phyloP scores from a whole-genome alignment of 2,329 filamentous ascomycete genomes.

The Nothophaeocryptopus gaeumannii region DNA sequence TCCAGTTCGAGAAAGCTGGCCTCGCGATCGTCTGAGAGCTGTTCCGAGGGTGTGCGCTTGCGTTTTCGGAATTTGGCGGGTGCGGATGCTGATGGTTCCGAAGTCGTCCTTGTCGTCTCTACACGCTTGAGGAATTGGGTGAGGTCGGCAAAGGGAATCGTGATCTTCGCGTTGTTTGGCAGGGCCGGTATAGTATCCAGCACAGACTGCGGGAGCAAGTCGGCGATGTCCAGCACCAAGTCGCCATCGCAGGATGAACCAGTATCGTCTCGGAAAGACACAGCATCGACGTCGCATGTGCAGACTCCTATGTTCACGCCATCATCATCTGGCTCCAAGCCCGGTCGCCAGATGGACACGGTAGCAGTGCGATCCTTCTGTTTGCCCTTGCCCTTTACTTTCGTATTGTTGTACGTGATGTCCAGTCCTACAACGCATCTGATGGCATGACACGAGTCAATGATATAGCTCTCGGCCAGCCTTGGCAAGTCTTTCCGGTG shows the following conservation, averaged over 20 bases:
- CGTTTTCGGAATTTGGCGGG: constrained; percentile 18
- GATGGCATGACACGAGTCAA: constrained; percentile 30
- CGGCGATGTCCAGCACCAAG: constrained; percentile 14
- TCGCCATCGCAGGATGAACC: constrained; percentile 11
- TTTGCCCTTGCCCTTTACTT: background rate
- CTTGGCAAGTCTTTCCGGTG: constrained; percentile 28
- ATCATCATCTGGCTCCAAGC: constrained; percentile 17
- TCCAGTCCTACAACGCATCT: constrained; percentile 35
- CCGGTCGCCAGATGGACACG: constrained; percentile 34
- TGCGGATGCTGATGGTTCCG: background rate
- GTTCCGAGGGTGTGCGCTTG: constrained; percentile 19
- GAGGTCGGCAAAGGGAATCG: constrained; percentile 17
- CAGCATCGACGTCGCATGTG: constrained; percentile 9
- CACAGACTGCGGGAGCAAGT: constrained; percentile 14
- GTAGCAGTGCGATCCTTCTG: constrained; percentile 25
- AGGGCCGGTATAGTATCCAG: constrained; percentile 2
- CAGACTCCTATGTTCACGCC: constrained; percentile 25
- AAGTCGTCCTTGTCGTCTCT: background rate
- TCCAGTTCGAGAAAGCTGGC: constrained; percentile 13
- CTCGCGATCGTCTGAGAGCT: constrained; percentile 16
- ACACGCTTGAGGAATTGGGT: constrained; percentile 6
- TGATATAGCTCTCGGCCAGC: constrained; percentile 36
- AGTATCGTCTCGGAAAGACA: constrained; percentile 8
- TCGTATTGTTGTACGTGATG: constrained; percentile 29
- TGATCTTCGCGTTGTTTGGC: constrained; percentile 12